Base-by-base conservation (phyloP, 1,284 basidiomycete species). In the Ganoderma multipileum region DNA sequence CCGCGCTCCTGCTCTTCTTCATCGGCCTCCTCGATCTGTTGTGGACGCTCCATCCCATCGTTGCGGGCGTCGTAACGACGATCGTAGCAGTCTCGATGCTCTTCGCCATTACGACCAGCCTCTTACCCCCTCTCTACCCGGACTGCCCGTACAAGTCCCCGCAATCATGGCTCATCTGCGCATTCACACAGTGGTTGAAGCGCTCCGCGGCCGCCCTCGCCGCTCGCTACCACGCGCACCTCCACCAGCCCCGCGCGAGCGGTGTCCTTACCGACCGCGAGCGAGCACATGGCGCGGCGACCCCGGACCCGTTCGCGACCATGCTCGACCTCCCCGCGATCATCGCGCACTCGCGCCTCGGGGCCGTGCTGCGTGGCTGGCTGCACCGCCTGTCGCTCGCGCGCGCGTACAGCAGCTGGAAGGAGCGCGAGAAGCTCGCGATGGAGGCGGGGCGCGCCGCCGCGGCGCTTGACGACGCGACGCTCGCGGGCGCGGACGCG, bases 101-200 rank as follows among this genome's bases (percentile, higher is more conserved):
- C 23, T 70, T 71, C 20, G 67, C 50, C 6, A 28, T 58, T 6
- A 60, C 54, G 59, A 68, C 71, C 16, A 69, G 44, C 42, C 2
- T 73, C 30, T 42, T 70, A 9, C 72, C 72, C 3, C 64, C 64
- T 16, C 18, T 70, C 50, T 65, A 59, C 36, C 42, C 66, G 3
- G 64, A 68, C 63, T 72, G 68, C n/a, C 71, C 71, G 1, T 73
- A 72, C 67, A 67, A 69, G 39, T 69, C 71, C 11, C 72, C 72
- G 3, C 71, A 69, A 20, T 68, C 68, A 0, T 72, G 71, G 71
- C 54, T 68, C 14, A 26, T 66, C 28, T 73, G 71, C 50, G 63
- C 67, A 0, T 30, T 66, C 33, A 44, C 54, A 16, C 71, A 72
- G 50, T 64, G 62, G 0, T 28, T 41, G 14, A 72, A 68, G 26